These are phyloP conservation scores for Hirsutella rhossiliensis DNA, from an alignment of 2,329 filamentous ascomycete genomes.

Conservation along the genomic window DNA sequence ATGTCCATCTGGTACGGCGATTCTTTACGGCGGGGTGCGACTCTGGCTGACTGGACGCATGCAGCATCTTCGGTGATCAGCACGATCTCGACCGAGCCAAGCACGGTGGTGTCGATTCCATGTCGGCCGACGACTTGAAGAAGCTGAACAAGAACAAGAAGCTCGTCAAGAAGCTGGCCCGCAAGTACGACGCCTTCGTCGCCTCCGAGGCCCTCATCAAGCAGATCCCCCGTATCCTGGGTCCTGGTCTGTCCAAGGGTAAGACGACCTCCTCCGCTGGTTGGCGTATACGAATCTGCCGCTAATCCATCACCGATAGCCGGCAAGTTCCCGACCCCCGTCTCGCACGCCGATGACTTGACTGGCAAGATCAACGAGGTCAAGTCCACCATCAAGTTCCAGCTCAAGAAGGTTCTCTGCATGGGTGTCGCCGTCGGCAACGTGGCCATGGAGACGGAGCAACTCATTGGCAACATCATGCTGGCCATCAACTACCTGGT, in stretches of 20 bases:
- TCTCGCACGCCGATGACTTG: slow-evolving; percentile 94
- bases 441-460: slow-evolving; percentile 92
- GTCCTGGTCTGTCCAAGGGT: slow-evolving; percentile 96
- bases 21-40: neutral
- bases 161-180: slow-evolving; percentile 99
- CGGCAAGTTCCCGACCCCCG: slow-evolving; percentile 98
- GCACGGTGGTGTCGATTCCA: slow-evolving; percentile 96
- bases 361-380: slow-evolving; percentile 94
- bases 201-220: slow-evolving; percentile 97
- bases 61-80: slow-evolving; percentile 54
- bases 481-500: slow-evolving; percentile 99
- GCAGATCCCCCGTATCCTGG: slow-evolving; percentile 99
- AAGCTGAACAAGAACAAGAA: slow-evolving; percentile 99
- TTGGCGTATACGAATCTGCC: neutral
- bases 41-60: neutral
- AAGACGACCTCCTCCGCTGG: slow-evolving; percentile 28
- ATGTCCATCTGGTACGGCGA: slow-evolving; percentile 63
- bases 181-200: slow-evolving; percentile 99
- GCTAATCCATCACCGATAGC: slow-evolving; percentile 41
- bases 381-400: slow-evolving; percentile 99
- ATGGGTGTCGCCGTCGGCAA: slow-evolving; percentile 99
- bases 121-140: slow-evolving; percentile 98
- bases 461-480: slow-evolving; percentile 98
- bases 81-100: slow-evolving; percentile 99
- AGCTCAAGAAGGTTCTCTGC: slow-evolving; percentile 99